Evolutionary conservation across 257 asterid species (phyloP), one percentile per base, ranked within the genome.

Genomic region (Mentha longifolia): DNA sequence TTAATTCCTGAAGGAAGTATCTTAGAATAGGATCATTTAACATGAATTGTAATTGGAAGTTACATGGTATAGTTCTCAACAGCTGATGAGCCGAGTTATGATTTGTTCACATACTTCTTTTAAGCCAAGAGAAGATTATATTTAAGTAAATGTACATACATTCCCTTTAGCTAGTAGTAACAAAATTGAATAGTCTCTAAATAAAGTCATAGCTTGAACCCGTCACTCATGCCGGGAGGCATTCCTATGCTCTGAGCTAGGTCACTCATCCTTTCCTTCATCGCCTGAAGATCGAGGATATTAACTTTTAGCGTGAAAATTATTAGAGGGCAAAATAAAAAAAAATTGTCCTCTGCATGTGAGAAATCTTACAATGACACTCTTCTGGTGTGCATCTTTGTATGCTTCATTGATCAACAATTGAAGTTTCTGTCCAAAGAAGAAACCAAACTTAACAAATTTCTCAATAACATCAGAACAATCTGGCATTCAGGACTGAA

Each of bases 201-300:
- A 65, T 52, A 22, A 61, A 60, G 63, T 67, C 63, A 74, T 68
- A 77, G 78, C 56, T 85, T 85, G 72, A 76, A 74, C 65, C 89
- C 88, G 13, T 85, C 79, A 9, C 81, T 47, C 69, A 85, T 77
- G 56, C 94, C 92, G 31, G 83, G 88, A 59, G 96, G 95, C 96
- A 89, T 84, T 72, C 95, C 96, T 70, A 82, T 64, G 78, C 95
- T 89, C 62, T 89, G 92, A 58, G 92, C 95, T 73, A 87, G 90
- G 80, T 74, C 86, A 67, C 82, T 74, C 95, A 89, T 87, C 76
- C 92, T 85, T 49, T 84, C 89, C 60, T 89, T 85, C 95, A 85
- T 89, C 16, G 96, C 94, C 96, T 87, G 78, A 14, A 68, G 67
- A 81, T 67, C 41, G 56, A 50, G 61, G 45, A 58, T 56, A 65